Base-by-base conservation (phyloP, 2,329 filamentous ascomycete species). In the Penicillium aurantiogriseum region DNA sequence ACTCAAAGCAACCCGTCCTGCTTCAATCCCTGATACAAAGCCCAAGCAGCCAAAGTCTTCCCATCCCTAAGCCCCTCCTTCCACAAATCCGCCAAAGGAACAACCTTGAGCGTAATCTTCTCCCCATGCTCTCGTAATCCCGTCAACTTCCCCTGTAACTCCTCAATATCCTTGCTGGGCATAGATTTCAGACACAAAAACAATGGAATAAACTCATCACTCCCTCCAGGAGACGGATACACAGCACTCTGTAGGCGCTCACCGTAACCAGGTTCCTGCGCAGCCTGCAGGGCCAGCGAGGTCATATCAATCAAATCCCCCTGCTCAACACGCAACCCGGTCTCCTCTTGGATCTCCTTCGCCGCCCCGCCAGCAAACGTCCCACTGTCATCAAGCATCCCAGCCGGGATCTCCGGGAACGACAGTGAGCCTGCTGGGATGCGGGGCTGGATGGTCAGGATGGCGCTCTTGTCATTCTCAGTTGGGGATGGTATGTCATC, bases 151-250 rank as follows among this genome's bases (percentile, higher is more conserved):
- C 81, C 82, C 60, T 80, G 76, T 61, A 83, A 72, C 38, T 74
- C 74, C 36, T 81, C 73, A 61, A 86, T 78, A 33, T 83, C 74
- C 5, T 69, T 65, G 35, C 77, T 69, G 1, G 77, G 70, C 57
- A 86, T 74, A 4, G 78, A 69, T 65, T 84, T 85, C 66, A 84
- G 78, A 59, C 79, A 82, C 33, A 85, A 64, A 58, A 85, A 83
- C 6, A 85, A 64, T 0, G 82, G 81, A 27, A 85, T 81, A 62
- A 83, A 85, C 59, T 86, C 83, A 66, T 86, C 84, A 56, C 81
- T 81, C 2, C 80, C 83, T 2, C 84, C 84, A 0, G 81, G 73
- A 13, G 77, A 81, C 0, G 82, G 80, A 64, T 85, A 85, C 46
- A 83, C 74, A 0, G 76, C 81, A 49, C 76, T 71, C 58, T 81